Evolutionary conservation across 495 filamentous ascomycete species (phyloP).

Genomic region (Clohesyomyces aquaticus): DNA sequence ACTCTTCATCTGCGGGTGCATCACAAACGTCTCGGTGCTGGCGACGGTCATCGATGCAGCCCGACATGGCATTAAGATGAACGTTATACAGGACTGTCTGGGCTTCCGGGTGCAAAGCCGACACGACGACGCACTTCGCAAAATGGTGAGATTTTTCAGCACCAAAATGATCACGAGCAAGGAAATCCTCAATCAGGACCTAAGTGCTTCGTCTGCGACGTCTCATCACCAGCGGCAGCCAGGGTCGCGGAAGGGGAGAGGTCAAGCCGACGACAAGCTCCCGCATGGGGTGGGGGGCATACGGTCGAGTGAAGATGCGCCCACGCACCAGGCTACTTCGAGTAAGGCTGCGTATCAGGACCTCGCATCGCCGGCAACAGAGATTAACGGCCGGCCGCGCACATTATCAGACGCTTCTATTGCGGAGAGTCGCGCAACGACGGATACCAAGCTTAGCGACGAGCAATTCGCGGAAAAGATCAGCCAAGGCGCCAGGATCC

Average conservation of each 20-base stretch:
- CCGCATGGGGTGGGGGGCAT: slow-evolving; percentile 19
- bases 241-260: slow-evolving; percentile 10
- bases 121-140: slow-evolving; percentile 74
- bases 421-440: slow-evolving; percentile 25
- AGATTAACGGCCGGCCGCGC: slow-evolving; percentile 26
- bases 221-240: slow-evolving; percentile 1
- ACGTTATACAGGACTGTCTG: slow-evolving; percentile 85
- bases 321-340: slow-evolving; percentile 5
- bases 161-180: slow-evolving; percentile 64
- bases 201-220: background rate
- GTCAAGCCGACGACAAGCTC: slow-evolving; percentile 16
- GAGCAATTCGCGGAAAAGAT: slow-evolving; percentile 36
- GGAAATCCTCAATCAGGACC: slow-evolving; percentile 56
- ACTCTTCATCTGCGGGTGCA: slow-evolving; percentile 87
- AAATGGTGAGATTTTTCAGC: slow-evolving; percentile 76
- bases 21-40: slow-evolving; percentile 87
- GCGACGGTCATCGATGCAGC: slow-evolving; percentile 93
- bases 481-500: slow-evolving; percentile 19
- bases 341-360: slow-evolving; percentile 2
- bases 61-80: slow-evolving; percentile 80
- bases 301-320: slow-evolving; percentile 14
- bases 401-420: slow-evolving; percentile 24
- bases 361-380: slow-evolving; percentile 15
- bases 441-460: slow-evolving; percentile 35
- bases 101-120: slow-evolving; percentile 75